Percentiles rank a stretch among this genome's conserved stretches.
phyloP scores from a whole-genome alignment of 345 rosid species.

The Brassica carinata region DNA sequence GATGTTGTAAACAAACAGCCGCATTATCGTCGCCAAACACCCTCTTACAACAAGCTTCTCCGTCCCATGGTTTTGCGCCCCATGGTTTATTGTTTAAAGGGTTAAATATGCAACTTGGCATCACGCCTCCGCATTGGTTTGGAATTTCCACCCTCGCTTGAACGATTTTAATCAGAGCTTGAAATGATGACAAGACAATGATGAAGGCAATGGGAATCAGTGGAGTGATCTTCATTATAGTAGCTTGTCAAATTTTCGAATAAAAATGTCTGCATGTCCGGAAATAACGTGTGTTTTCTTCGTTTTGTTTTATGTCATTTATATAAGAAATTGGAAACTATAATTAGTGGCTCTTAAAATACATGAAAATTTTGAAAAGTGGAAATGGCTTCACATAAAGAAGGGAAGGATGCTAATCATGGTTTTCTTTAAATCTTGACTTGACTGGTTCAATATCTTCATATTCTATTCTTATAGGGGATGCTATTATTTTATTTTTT shows the following conservation, averaged over 20 bases:
- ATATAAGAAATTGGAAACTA: background rate
- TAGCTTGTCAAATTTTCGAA: background rate
- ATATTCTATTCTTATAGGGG: background rate
- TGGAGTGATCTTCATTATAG: background rate
- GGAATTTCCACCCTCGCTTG: background rate
- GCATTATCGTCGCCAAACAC: background rate
- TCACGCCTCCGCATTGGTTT: background rate
- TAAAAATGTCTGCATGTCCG: background rate
- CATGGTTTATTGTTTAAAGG: background rate
- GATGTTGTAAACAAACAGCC: background rate
- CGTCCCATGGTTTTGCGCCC: background rate
- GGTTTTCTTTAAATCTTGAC: too few species aligned
- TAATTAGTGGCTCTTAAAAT: too few species aligned
- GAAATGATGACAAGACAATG: background rate
- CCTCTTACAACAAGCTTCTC: background rate
- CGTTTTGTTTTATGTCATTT: background rate
- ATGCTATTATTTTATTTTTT: background rate
- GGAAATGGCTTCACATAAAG: background rate
- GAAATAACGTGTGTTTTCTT: background rate
- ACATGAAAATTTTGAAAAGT: background rate
- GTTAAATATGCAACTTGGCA: background rate
- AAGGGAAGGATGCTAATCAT: background rate
- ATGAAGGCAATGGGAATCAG: background rate
- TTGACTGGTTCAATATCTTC: background rate
- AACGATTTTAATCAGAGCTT: background rate